Evolutionary conservation across 345 rosid species (phyloP), one percentile per base, ranked within the genome.

Genomic region (Murraya paniculata): DNA sequence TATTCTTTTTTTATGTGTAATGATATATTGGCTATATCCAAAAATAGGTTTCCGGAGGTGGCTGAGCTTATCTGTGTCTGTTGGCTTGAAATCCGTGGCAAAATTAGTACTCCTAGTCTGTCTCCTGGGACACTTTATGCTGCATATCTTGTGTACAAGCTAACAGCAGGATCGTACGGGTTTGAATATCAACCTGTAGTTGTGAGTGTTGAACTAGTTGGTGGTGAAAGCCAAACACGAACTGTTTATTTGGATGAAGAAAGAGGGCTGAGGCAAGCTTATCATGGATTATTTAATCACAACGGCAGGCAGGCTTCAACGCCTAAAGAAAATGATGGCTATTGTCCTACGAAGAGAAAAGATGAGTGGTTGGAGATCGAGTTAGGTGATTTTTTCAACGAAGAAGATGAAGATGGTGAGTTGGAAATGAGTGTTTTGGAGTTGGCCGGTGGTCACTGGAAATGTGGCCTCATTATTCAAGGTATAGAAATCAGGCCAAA

Each of bases 281-380:
- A 58, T 9, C 67, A 24, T 68, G 80, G 84, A 18, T 28, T 71
- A 8, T 45, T 69, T 19, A 16, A 7, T 21, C 56, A 33, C 56
- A 35, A 10, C 71, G 41, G 19, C 9, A 21, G 9, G 11, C 76
- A 41, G 35, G 36, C 59, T 5, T 6, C 79, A 39, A 31, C 48
- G 21, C 45, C 57, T 7, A n/a, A 19, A 9, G 78, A 65, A 45
- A 74, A 25, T 5, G 56, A 53, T 55, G 79, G 68, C 16, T 14
- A 35, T 36, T 59, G 71, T 68, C 86, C 92, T 0, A 78, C 76
- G 82, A 83, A 82, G 72, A 89, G 98, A 79, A 79, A 65, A 56
- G 96, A 91, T 79, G 92, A 90, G 48, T 91, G 96, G 98, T 45
- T 77, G 68, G 92, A 93, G 84, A 82, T 91, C 13, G 88, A 90